Evolutionary conservation across 2,329 filamentous ascomycete species (phyloP).

Genomic region (Aspergillus clavatus): DNA sequence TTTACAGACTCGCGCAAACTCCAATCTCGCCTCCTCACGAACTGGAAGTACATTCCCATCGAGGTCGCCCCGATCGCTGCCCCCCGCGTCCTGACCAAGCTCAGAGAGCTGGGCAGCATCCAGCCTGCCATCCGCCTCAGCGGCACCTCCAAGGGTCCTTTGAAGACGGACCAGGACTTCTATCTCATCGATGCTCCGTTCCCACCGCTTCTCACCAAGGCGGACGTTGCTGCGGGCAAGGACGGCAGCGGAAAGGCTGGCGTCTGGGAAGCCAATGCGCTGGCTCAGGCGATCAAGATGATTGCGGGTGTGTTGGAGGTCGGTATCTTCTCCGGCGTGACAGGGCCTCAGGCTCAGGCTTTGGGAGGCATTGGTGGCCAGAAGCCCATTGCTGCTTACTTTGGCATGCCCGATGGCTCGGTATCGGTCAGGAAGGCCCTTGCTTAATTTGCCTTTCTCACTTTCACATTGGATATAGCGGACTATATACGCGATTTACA

Average conservation of each 20-base stretch:
- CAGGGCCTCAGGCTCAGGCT: slow-evolving; percentile 64
- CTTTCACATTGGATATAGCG: background rate
- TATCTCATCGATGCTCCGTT: slow-evolving; percentile 94
- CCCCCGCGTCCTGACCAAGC: slow-evolving; percentile 66
- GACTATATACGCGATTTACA: background rate
- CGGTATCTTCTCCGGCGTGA: slow-evolving; percentile 79
- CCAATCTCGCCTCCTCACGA: slow-evolving; percentile 65
- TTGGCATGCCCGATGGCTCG: slow-evolving; percentile 76
- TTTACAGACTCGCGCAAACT: slow-evolving; percentile 79
- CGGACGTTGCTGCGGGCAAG: slow-evolving; percentile 48
- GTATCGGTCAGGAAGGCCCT: slow-evolving; percentile 53
- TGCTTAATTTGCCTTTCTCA: slow-evolving; percentile 7
- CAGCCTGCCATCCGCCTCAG: slow-evolving; percentile 68
- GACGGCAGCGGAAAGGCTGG: slow-evolving; percentile 58
- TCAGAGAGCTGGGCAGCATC: slow-evolving; percentile 67
- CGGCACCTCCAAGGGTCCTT: slow-evolving; percentile 69
- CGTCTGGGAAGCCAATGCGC: slow-evolving; percentile 71
- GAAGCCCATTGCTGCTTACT: slow-evolving; percentile 91
- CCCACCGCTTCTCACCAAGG: slow-evolving; percentile 60
- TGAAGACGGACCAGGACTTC: slow-evolving; percentile 81
- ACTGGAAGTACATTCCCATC: slow-evolving; percentile 84
- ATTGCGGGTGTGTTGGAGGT: slow-evolving; percentile 88
- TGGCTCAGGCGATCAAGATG: slow-evolving; percentile 70
- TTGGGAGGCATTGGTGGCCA: slow-evolving; percentile 66
- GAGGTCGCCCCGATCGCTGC: slow-evolving; percentile 86